Evolutionary conservation across 148 eudicot genomes (phyloP).

Genomic region (Vaccinium vitisidaea): DNA sequence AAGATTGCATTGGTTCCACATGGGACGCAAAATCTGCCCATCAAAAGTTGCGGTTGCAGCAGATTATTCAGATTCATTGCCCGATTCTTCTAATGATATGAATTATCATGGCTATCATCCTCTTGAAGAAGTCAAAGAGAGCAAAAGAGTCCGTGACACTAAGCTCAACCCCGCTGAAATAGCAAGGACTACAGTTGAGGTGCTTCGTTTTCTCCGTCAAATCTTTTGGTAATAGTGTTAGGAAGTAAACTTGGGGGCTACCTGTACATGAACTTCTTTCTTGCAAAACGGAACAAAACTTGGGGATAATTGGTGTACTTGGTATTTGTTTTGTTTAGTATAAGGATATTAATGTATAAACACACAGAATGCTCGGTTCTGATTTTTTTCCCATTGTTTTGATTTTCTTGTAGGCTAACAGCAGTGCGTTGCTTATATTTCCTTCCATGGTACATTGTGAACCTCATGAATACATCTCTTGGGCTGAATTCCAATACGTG

Average conservation of each 20-base stretch:
- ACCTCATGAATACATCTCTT: slow-evolving; percentile 53
- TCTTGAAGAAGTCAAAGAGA: slow-evolving; percentile 47
- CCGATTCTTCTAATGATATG: slow-evolving; percentile 38
- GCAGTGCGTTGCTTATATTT: slow-evolving; percentile 42
- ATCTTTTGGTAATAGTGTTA: background rate
- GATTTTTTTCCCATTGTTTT: background rate
- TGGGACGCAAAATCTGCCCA: slow-evolving; percentile 26
- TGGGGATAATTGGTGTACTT: background rate
- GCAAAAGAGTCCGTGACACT: slow-evolving; percentile 31
- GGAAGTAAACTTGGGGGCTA: background rate
- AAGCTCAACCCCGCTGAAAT: slow-evolving; percentile 44
- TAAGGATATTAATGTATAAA: background rate
- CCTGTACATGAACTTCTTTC: background rate
- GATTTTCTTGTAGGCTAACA: slow-evolving; percentile 36
- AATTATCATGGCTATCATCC: slow-evolving; percentile 47
- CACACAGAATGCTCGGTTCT: background rate
- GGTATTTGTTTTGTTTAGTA: background rate
- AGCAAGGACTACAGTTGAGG: slow-evolving; percentile 57
- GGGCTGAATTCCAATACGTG: slow-evolving; percentile 48
- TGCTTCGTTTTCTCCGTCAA: slow-evolving; percentile 16
- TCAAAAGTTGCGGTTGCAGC: slow-evolving; percentile 48
- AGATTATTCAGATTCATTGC: slow-evolving; percentile 56
- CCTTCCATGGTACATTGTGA: slow-evolving; percentile 47
- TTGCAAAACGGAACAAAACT: background rate
- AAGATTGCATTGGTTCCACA: slow-evolving; percentile 28